Evolutionary conservation across 148 eudicot genomes (phyloP).

Genomic region (Vaccinium myrtillus): DNA sequence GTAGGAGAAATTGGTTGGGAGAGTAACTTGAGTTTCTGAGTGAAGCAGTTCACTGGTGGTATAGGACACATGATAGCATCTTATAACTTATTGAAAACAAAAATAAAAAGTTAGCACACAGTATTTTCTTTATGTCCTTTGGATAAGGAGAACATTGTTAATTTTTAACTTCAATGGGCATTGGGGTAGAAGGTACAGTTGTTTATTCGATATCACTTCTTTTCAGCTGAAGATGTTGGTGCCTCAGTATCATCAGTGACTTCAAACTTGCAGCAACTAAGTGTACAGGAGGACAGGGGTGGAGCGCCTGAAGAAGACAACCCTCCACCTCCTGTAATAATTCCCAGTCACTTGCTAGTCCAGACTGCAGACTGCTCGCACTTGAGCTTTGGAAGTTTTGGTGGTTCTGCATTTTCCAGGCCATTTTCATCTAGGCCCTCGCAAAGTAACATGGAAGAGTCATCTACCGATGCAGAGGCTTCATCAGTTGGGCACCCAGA

Average conservation of each 20-base stretch:
- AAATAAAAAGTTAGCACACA: no score
- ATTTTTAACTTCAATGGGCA: not conserved
- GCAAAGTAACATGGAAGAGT: slow-evolving; percentile 43
- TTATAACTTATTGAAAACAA: not conserved
- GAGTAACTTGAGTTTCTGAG: not conserved
- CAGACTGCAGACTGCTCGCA: slow-evolving; percentile 74
- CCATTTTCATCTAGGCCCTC: slow-evolving; percentile 48
- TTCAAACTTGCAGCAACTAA: slow-evolving; percentile 62
- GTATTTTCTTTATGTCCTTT: not conserved
- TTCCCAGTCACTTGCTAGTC: slow-evolving; percentile 82
- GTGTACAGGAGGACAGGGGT: slow-evolving; percentile 49
- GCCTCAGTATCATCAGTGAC: slow-evolving; percentile 58
- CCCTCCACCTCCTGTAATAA: slow-evolving; percentile 87
- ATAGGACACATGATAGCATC: not conserved
- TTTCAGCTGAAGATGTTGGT: slow-evolving; percentile 47
- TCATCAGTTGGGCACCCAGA: slow-evolving; percentile 51
- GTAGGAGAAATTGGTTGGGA: not conserved
- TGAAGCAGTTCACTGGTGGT: not conserved
- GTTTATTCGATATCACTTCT: not conserved
- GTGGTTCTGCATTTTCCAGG: slow-evolving; percentile 44
- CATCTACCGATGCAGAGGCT: slow-evolving; percentile 48
- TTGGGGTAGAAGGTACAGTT: not conserved
- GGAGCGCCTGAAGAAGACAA: slow-evolving; percentile 50
- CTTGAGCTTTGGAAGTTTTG: slow-evolving; percentile 82
- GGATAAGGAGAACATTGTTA: not conserved